Conservation (phyloP, 2,329 filamentous ascomycete species). For the Stagonosporopsis cucurbitacearum region DNA sequence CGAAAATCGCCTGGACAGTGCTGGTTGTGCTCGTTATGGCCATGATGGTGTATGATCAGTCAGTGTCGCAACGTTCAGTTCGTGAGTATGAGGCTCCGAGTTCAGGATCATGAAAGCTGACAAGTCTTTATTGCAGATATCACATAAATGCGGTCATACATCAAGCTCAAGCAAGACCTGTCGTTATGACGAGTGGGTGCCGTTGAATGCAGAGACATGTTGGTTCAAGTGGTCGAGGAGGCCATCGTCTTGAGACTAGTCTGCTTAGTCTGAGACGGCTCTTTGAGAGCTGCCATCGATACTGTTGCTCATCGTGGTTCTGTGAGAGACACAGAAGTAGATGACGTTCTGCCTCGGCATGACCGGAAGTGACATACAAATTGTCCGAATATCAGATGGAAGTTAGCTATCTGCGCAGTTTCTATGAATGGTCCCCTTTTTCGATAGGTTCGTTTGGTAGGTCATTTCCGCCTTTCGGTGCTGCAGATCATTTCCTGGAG, state of each 20-base stretch:
- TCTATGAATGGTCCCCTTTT: background rate
- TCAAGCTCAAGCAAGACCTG: slow-evolving; percentile 3
- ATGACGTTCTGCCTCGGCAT: slow-evolving; percentile 16
- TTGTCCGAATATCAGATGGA: background rate
- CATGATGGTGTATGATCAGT: slow-evolving; percentile 1
- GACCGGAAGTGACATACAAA: slow-evolving; percentile 12
- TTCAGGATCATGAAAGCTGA: background rate
- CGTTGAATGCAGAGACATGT: background rate
- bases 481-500: background rate
- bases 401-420: background rate
- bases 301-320: background rate
- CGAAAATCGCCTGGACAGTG: slow-evolving; percentile 26
- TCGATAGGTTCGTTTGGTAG: background rate
- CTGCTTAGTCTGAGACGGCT: background rate
- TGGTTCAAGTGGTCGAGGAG: slow-evolving; percentile 1
- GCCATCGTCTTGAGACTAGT: slow-evolving; percentile 1
- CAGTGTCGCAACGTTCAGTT: slow-evolving; percentile 2
- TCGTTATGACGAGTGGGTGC: slow-evolving; percentile 13
- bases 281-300: background rate
- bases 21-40: slow-evolving; percentile 22
- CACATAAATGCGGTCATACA: slow-evolving; percentile 11
- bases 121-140: slow-evolving; percentile 8
- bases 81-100: background rate
- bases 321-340: background rate
- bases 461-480: background rate